Percentiles rank a stretch among this genome's conserved stretches.
Evolutionary conservation across 345 rosid genomes (phyloP).

Genomic region (Brassica napus): Da-Ae NC_063442.1:26140001-26140500

Average conservation of each 20-base stretch:
- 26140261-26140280: conserved; percentile 1
- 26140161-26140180: conserved; percentile 10
- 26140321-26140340: no score
- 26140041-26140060: conserved; percentile 27
- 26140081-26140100: conserved; percentile 52
- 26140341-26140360: no score
- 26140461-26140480: no score
- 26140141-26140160: conserved; percentile 45
- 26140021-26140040: conserved; percentile 44
- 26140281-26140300: not conserved
- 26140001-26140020: conserved; percentile 45
- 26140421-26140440: no score
- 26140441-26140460: no score
- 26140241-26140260: not conserved
- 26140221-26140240: not conserved
- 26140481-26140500: no score
- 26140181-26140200: conserved; percentile 18
- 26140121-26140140: conserved; percentile 49
- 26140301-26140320: no score
- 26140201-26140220: no score
- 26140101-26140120: conserved; percentile 50
- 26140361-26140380: no score
- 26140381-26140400: no score
- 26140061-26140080: conserved; percentile 49
- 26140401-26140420: no score